Percentiles rank a stretch among this genome's conserved stretches.
These are phyloP conservation scores for Hyphopichia wangnamkhiaoensis DNA, from an alignment of 1,139 yeast species.

Conservation along the genomic window DNA sequence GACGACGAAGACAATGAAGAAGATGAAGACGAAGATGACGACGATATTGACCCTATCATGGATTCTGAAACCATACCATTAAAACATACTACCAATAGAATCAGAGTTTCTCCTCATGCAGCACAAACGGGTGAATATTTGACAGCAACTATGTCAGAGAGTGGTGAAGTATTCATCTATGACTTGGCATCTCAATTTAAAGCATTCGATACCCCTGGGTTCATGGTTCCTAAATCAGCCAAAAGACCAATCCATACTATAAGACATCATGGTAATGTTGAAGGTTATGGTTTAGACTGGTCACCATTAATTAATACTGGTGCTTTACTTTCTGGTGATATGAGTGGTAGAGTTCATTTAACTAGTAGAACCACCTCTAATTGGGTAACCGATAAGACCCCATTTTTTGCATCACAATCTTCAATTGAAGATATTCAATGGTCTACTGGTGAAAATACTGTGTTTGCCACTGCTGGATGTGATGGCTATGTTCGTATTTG, in stretches of 20 bases:
- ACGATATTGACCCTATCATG: constrained; percentile 76
- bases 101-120: constrained; percentile 83
- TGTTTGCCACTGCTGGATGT: constrained; percentile 89
- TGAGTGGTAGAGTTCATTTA: constrained; percentile 76
- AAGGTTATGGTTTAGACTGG: constrained; percentile 98
- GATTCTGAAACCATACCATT: constrained; percentile 80
- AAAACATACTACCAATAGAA: constrained; percentile 83
- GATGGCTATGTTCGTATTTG: constrained; percentile 93
- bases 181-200: constrained; percentile 78
- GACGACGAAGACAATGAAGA: constrained; percentile 64
- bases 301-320: constrained; percentile 83
- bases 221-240: constrained; percentile 69
- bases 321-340: constrained; percentile 83
- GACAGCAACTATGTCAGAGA: constrained; percentile 87
- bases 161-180: constrained; percentile 84
- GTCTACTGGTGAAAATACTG: constrained; percentile 90
- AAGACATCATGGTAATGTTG: constrained; percentile 87
- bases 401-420: constrained; percentile 68
- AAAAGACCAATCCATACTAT: constrained; percentile 87
- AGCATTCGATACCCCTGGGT: constrained; percentile 89
- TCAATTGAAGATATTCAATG: constrained; percentile 96
- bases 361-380: constrained; percentile 76
- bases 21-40: constrained; percentile 69
- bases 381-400: constrained; percentile 86
- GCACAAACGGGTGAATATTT: constrained; percentile 75